phyloP scores from a whole-genome alignment of 2,329 filamentous ascomycete species.

The Epichloe sp. region DNA sequence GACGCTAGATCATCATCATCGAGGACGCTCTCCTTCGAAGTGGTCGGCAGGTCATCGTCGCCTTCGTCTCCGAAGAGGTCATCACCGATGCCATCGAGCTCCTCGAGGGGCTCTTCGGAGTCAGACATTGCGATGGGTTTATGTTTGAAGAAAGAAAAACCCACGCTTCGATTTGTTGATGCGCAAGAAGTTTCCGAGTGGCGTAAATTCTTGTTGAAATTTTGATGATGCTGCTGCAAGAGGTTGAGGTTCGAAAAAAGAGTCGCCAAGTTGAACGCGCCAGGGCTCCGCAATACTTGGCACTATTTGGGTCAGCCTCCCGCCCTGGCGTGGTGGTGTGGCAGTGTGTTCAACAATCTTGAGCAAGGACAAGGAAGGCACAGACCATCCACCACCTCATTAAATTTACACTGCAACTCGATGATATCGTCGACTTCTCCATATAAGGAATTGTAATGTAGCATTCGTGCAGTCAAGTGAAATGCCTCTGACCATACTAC shows the following conservation, averaged over 20 bases:
- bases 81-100: slow-evolving; percentile 39
- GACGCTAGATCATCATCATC: slow-evolving; percentile 48
- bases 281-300: background rate
- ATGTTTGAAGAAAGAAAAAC: background rate
- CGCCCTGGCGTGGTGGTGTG: too few species aligned
- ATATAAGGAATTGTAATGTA: too few species aligned
- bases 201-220: background rate
- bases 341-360: too few species aligned
- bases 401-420: too few species aligned
- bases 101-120: slow-evolving; percentile 39
- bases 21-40: slow-evolving; percentile 44
- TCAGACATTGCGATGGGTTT: slow-evolving; percentile 34
- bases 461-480: too few species aligned
- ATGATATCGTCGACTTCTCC: too few species aligned
- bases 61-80: slow-evolving; percentile 50
- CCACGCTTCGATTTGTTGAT: background rate
- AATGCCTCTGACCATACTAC: too few species aligned
- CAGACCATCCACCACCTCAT: too few species aligned
- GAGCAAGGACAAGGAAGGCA: too few species aligned
- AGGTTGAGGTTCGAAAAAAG: background rate
- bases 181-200: background rate
- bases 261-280: background rate
- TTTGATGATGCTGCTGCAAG: background rate
- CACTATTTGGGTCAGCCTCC: background rate
- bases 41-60: slow-evolving; percentile 43